A percentile compares a stretch with the other conserved stretches of the same genome.
Evolutionary conservation across 441 rosid genomes (phyloP).

Genomic region (Populus hybrid): DNA sequence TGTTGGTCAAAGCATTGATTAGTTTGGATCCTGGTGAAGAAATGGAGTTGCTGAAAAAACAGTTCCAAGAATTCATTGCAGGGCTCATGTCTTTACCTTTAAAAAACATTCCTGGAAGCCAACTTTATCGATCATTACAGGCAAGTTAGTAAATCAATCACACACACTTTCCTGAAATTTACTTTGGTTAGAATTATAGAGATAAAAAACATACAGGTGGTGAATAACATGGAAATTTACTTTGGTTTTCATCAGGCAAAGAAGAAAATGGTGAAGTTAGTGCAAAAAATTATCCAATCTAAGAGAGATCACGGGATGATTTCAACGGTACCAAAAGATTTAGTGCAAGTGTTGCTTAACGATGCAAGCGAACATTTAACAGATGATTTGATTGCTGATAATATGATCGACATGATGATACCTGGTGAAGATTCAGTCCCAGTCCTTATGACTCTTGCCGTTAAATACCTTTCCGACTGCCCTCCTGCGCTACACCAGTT

Average conservation of each 20-base stretch:
- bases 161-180: neutral
- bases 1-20: slow-evolving; percentile 88
- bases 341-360: slow-evolving; percentile 67
- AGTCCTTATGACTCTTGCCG: slow-evolving; percentile 80
- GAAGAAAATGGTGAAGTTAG: slow-evolving; percentile 78
- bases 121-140: slow-evolving; percentile 81
- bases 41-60: slow-evolving; percentile 66
- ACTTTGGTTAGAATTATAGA: neutral
- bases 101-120: slow-evolving; percentile 73
- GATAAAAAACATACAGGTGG: neutral
- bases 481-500: slow-evolving; percentile 68
- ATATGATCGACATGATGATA: slow-evolving; percentile 96
- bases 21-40: slow-evolving; percentile 82
- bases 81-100: slow-evolving; percentile 94
- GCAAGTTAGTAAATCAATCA: slow-evolving; percentile 27
- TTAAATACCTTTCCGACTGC: slow-evolving; percentile 80
- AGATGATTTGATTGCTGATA: slow-evolving; percentile 75
- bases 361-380: slow-evolving; percentile 47
- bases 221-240: neutral
- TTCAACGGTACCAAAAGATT: slow-evolving; percentile 45
- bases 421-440: slow-evolving; percentile 99
- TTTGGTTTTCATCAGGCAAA: slow-evolving; percentile 51
- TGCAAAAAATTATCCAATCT: slow-evolving; percentile 49
- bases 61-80: slow-evolving; percentile 71
- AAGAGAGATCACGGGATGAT: slow-evolving; percentile 34